Evolutionary conservation across 345 rosid genomes (phyloP), one percentile per base, ranked within the genome.

Genomic region (Hibiscus trionum): DNA sequence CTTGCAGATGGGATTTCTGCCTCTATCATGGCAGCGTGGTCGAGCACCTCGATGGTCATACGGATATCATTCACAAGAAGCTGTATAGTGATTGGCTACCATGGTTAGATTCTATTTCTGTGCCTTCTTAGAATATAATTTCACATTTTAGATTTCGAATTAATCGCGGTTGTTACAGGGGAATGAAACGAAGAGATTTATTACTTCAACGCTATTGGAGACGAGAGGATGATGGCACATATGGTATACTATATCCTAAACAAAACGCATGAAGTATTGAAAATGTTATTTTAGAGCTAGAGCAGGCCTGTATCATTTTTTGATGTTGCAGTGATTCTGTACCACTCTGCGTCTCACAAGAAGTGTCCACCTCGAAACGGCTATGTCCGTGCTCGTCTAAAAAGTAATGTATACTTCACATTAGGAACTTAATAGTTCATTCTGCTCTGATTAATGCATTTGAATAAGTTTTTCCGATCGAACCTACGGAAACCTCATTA

Each of bases 31-130:
- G 97, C 19, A 84, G 78, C 50, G 85, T 92, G 71, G 91, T 95
- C 35, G 99, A 92, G 86, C 93, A 86, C 78, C 80, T 92, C 72
- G 99, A 95, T 82, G 97, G 97, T 63, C 99, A 95, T 73, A 88
- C 97, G 2, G 97, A 92, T 78, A 89, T 92, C 66, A 72, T 95
- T 79, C 86, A 85, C 80, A 69, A 69, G 66, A 82, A 82, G 76
- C 77, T 95, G 61, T 87, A 86, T 74, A 88, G 89, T 61, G 90
- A 88, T 72, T 92, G 96, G 99, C 77, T 95, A 33, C 93, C 96
- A 42, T 88, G 97, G 96, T 88, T 27, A 77, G 87, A 55, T 8
- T 55, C 59, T 12, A 58, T 49, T 49, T 72, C 46, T 55, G 37
- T 24, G 39, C 67, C 59, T 58, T 7, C 11, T 49, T 44, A 0